These are phyloP conservation scores for Calonectria crousiana DNA, from an alignment of 2,329 filamentous ascomycete species.

Conservation along the genomic window DNA sequence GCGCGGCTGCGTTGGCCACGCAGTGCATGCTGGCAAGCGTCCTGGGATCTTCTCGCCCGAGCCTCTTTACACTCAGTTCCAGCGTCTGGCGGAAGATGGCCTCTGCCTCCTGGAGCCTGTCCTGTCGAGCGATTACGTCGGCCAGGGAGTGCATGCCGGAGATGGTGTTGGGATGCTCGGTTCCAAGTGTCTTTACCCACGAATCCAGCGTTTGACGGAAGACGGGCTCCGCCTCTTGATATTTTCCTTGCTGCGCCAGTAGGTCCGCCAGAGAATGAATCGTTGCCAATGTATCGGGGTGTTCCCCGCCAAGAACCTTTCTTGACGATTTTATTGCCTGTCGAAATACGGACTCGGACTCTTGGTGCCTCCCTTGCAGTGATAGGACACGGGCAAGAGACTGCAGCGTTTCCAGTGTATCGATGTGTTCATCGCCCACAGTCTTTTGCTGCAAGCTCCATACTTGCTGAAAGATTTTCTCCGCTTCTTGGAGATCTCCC, in stretches of 20 bases:
- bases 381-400: fast-evolving
- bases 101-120: not conserved
- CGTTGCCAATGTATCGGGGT: not conserved
- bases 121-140: not conserved
- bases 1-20: not conserved
- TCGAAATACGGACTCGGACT: not conserved
- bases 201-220: not conserved
- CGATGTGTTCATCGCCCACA: not conserved
- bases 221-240: not conserved
- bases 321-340: no score
- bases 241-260: not conserved
- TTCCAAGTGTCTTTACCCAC: not conserved
- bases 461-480: not conserved
- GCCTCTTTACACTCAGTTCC: not conserved
- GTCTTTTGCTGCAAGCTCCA: not conserved
- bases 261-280: not conserved
- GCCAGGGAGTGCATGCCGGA: not conserved
- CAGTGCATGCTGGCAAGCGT: not conserved
- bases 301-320: not conserved
- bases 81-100: not conserved
- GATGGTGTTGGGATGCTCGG: not conserved
- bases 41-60: not conserved
- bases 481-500: constrained; percentile 34
- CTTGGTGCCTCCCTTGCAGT: not conserved
- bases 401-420: not conserved